Evolutionary conservation across 345 rosid genomes (phyloP), one percentile per base, ranked within the genome.

Genomic region (Carallia brachiata): DNA sequence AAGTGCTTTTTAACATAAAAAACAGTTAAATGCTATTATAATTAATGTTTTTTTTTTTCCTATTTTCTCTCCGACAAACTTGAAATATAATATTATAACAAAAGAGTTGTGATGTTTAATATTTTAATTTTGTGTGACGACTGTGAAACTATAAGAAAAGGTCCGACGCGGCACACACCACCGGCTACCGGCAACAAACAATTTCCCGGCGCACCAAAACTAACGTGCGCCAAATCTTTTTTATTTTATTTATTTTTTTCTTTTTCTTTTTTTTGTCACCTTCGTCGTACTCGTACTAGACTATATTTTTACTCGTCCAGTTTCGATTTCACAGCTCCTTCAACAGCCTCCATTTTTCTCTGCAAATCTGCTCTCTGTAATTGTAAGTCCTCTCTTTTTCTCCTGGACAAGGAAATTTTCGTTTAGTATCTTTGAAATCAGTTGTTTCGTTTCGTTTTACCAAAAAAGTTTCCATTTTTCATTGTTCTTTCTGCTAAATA

Each of bases 131-230:
- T 40, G 13, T 9, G 48, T 40, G 48, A 6, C 48, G 7, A 10
- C 48, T 6, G 48, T 3, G 3, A 9, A 40, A 40, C 0, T 9
- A 40, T 40, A 2, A 15, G 15, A 40, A 40, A 40, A 40, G 48
- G 32, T 37, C 23, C 63, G n/a, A 82, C 88, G 88, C 86, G 92
- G 79, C 84, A 36, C 23, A 36, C 67, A 73, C 53, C 70, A 76
- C 54, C 82, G 87, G 90, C 73, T 75, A 84, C 90, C 90, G 88
- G 86, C 92, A 83, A 68, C 57, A 31, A 66, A 69, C 72, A 23
- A 72, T 52, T 31, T 37, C 47, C 61, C 77, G 69, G 78, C 80
- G 72, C 80, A 64, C 17, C 13, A 37, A 8, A 55, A 59, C 84
- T 81, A 85, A 76, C 75, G 31, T 83, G 76, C 74, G 73, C 83